Conservation (phyloP, 148 eudicot genomes). For the Chenopodium quinoa region DNA sequence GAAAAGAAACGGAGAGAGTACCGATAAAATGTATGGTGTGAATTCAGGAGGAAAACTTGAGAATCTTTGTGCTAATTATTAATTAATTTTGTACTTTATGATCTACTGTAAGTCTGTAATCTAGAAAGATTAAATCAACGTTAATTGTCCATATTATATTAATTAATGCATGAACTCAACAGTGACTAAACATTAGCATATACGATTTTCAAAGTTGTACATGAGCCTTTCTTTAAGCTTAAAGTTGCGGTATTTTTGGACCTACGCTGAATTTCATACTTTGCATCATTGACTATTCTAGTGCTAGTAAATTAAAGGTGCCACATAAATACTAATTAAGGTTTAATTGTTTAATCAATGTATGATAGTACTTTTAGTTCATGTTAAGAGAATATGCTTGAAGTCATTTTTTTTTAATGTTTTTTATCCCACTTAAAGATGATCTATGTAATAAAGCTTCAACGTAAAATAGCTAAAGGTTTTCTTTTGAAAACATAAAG, state of each 20-base stretch:
- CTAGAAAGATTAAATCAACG: too few relatives aligned
- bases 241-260: constrained; percentile 9
- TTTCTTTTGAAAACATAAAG: background rate
- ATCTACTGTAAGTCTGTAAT: too few relatives aligned
- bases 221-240: constrained; percentile 18
- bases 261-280: constrained; percentile 6
- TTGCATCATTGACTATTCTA: background rate
- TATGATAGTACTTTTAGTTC: background rate
- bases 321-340: constrained; percentile 10
- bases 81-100: background rate
- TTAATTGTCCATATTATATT: background rate
- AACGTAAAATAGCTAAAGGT: background rate
- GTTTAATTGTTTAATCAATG: background rate
- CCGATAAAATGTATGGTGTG: too few relatives aligned
- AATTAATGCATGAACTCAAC: background rate
- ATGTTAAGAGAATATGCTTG: constrained; percentile 14
- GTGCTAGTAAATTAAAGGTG: background rate
- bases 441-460: too few relatives aligned
- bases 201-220: background rate
- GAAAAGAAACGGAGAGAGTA: too few relatives aligned
- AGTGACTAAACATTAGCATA: background rate
- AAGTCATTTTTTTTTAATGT: background rate
- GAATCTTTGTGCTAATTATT: too few relatives aligned
- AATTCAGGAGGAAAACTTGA: too few relatives aligned
- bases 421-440: background rate